Conservation (phyloP, 129 eudicot genomes). For the Escallonia herrerae region DNA sequence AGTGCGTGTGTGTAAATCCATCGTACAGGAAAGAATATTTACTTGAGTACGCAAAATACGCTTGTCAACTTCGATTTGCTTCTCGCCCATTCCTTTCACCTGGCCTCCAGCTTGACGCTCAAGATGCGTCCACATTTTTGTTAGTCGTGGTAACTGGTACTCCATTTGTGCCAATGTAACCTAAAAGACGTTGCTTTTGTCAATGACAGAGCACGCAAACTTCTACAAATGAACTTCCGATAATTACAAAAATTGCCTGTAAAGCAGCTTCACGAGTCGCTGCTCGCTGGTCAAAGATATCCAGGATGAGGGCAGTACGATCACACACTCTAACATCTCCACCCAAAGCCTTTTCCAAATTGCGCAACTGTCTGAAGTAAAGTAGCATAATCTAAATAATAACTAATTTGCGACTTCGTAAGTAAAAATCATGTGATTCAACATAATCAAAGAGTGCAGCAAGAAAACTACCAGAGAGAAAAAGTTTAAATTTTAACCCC, state of each 20-base stretch:
- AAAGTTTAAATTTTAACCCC: too few relatives aligned
- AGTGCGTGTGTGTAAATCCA: neutral
- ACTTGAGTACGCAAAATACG: conserved; percentile 93
- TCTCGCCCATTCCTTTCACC: conserved; percentile 99
- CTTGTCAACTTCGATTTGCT: conserved; percentile 98
- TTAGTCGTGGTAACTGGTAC: conserved; percentile 85
- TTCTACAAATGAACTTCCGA: neutral
- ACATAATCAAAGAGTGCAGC: too few relatives aligned
- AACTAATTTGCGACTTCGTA: too few relatives aligned
- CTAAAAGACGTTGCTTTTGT: conserved; percentile 24
- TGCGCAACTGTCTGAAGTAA: conserved; percentile 77
- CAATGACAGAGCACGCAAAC: conserved; percentile 9
- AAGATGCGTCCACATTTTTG: conserved; percentile 97
- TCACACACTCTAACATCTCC: conserved; percentile 91
- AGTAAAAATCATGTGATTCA: too few relatives aligned
- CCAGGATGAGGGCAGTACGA: conserved; percentile 93
- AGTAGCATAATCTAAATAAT: conserved; percentile 3
- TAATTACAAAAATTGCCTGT: conserved; percentile 39
- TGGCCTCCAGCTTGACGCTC: conserved; percentile 98
- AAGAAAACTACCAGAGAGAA: too few relatives aligned
- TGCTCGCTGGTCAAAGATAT: conserved; percentile 92
- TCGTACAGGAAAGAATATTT: conserved; percentile 24
- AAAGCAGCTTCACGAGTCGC: conserved; percentile 98
- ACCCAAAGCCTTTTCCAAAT: conserved; percentile 88
- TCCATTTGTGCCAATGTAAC: conserved; percentile 97